Evolutionary conservation across 176 grass and related monocot species (phyloP), one percentile per base, ranked within the genome.

Genomic region (Chloris gayana): DNA sequence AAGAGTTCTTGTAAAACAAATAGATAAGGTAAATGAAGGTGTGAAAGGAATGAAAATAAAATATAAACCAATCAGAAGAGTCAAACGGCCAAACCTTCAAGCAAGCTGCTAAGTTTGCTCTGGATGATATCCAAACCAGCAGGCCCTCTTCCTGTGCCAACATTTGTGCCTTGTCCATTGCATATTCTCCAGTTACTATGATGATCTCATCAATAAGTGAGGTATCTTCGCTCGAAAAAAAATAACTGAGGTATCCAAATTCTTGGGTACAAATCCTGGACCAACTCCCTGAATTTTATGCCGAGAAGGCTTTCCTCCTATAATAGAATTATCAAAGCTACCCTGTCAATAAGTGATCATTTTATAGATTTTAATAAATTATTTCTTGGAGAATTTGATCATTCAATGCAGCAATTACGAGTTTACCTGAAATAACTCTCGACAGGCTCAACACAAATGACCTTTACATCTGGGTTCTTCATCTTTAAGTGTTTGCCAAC

Each of bases 251-350:
- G 51, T 79, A 42, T 97, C 88, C 54, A 96, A 65, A 78, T 81
- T 92, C 70, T 81, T 15, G 1, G 90, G 90, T 53, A 90, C 67
- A 46, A 96, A 78, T 26, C 85, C 86, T 76, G 90, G 71, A 22
- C 85, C 88, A 21, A 97, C 45, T 64, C 88, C 93, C 77, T 97
- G 88, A 73, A 97, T 92, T 69, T 91, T 92, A 54, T 96, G 93
- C 64, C 31, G 39, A 13, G 47, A 88, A 17, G 80, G 79, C 19
- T 88, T 72, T 31, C 87, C 87, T 73, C 93, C 93, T 97, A 24
- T 46, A 77, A 63, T 7, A 45, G 64, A 35, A 26, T 72, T 2
- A 84, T 24, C 6, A 73, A 61, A 64, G 32, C 13, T 42, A 68
- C 29, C 41, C 38, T 44, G 34, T 24, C 14, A 82, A 72, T 15